Conservation (phyloP, 2,329 filamentous ascomycete genomes). For the Fusarium equiseti region DNA sequence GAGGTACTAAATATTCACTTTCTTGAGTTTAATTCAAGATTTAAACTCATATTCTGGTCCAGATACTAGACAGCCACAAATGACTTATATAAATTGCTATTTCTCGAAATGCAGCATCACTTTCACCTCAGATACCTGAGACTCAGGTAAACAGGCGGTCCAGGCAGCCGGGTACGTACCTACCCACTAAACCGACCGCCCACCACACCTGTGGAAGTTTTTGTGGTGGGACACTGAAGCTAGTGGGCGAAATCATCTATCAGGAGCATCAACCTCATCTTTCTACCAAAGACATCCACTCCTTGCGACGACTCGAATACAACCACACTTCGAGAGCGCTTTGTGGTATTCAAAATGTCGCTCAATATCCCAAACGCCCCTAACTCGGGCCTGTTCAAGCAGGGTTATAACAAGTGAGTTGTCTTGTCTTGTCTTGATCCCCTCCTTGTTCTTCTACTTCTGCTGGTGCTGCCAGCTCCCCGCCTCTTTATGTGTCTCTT, state of each 20-base stretch:
- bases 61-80: background rate
- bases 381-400: constrained; percentile 93
- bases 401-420: constrained; percentile 92
- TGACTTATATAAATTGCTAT: background rate
- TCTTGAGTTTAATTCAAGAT: background rate
- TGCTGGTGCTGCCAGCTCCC: constrained; percentile 41
- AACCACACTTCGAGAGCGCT: constrained; percentile 35
- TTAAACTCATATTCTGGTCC: too few relatives aligned
- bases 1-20: background rate
- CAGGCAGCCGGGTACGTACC: constrained; percentile 43
- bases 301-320: constrained; percentile 31
- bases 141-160: background rate
- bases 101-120: too few relatives aligned
- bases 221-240: constrained; percentile 45
- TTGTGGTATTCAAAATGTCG: constrained; percentile 74
- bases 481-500: constrained; percentile 43
- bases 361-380: constrained; percentile 95
- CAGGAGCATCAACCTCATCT: constrained; percentile 41
- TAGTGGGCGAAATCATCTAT: constrained; percentile 42
- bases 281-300: constrained; percentile 35
- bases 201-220: constrained; percentile 46
- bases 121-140: background rate
- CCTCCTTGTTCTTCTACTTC: constrained; percentile 18
- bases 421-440: background rate
- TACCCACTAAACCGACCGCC: constrained; percentile 45